Percentiles rank a stretch among this genome's conserved stretches.
Conservation (phyloP, 805 yeast genomes). For the Metschnikowia rubicola region DNA sequence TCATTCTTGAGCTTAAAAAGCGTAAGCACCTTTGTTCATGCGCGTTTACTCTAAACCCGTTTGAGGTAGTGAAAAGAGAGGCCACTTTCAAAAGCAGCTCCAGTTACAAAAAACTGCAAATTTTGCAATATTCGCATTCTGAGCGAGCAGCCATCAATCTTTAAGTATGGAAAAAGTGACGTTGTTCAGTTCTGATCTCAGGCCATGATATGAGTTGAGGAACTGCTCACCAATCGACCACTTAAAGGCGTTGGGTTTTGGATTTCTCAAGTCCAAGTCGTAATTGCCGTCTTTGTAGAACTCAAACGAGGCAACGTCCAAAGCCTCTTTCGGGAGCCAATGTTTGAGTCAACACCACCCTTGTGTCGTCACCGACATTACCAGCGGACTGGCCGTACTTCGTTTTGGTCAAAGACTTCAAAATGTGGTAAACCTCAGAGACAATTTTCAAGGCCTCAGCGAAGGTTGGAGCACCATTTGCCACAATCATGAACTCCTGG, state of each 20-base stretch:
- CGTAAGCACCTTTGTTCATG: too few species aligned
- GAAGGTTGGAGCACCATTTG: constrained; percentile 86
- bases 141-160: too few species aligned
- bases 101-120: too few species aligned
- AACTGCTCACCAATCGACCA: constrained; percentile 88
- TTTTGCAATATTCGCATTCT: too few species aligned
- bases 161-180: too few species aligned
- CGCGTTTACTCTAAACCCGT: too few species aligned
- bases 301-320: constrained; percentile 97
- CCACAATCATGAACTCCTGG: constrained; percentile 99
- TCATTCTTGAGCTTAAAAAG: too few species aligned
- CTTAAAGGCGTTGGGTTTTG: constrained; percentile 82
- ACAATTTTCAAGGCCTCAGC: constrained; percentile 96
- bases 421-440: constrained; percentile 95
- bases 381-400: constrained; percentile 97
- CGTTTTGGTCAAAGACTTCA: constrained; percentile 90
- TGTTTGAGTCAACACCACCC: constrained; percentile 99
- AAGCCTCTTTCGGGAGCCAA: constrained; percentile 92
- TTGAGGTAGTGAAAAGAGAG: too few species aligned
- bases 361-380: constrained; percentile 92
- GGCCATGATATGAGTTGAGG: too few species aligned
- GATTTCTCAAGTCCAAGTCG: constrained; percentile 98
- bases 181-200: too few species aligned
- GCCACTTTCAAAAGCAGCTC: too few species aligned
- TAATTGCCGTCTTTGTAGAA: constrained; percentile 95